Base-by-base conservation (phyloP, 345 rosid genomes). In the Rhodomyrtus tomentosa region DNA sequence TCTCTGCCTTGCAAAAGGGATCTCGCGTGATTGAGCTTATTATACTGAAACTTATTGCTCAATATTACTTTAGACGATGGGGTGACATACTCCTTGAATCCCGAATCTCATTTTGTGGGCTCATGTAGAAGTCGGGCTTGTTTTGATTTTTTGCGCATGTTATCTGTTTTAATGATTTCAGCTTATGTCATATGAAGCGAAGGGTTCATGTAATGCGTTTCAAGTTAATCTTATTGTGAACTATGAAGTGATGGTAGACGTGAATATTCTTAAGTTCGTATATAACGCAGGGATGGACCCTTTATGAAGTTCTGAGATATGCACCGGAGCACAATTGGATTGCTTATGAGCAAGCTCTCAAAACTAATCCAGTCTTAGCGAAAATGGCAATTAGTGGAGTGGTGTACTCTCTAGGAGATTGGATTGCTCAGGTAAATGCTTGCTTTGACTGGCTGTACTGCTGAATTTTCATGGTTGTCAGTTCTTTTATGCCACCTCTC, bases 381-480 rank as follows among this genome's bases (percentile, higher is more conserved):
- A 96, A 96, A 92, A 94, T 96, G 99, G 97, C 93, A 8, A 95
- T 96, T 42, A 96, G 99, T 83, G 98, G 99, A 81, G 86, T 94
- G 56, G 98, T 96, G 21, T 96, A 96, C 87, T 89, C 93, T 55
- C 83, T 93, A 49, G 99, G 99, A 76, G 99, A 96, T 89, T 95
- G 98, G 98, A 95, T 96, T 92, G 99, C 99, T 9, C 99, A 96
- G 87, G 99, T 94, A 90, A 90, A 72, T 81, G 42, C 40, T 5
- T 83, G 9, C 50, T 80, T 52, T 53, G 21, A 68, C 48, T 49
- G 16, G 36, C 27, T 38, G 80, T 24, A 5, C 11, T 38, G n/a
- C 56, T 81, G 29, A 73, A 21, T 79, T 83, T 81, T 49, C 50
- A 48, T 84, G 49, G 10, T 68, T 10, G 18, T 86, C 22, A 51